phyloP scores from a whole-genome alignment of 2,329 filamentous ascomycete species.

The Monosporascus sp. region DNA sequence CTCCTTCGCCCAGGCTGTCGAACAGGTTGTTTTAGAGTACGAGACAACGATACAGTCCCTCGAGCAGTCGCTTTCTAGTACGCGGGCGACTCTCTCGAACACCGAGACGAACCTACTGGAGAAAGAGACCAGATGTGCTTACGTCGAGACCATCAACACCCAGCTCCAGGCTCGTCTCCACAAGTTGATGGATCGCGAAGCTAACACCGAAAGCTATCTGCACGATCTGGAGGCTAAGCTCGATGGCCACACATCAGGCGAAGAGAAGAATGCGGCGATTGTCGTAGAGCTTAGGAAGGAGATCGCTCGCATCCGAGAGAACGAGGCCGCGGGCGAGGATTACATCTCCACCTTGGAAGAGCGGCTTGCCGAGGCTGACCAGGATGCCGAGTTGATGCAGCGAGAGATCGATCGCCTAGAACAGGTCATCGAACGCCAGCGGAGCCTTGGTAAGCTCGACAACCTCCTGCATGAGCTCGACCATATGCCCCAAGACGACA shows the following conservation, averaged over 20 bases:
- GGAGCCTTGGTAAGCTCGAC: slow-evolving; percentile 91
- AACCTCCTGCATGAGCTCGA: slow-evolving; percentile 89
- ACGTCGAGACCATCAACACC: slow-evolving; percentile 83
- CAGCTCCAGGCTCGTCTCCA: slow-evolving; percentile 88
- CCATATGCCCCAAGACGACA: slow-evolving; percentile 59
- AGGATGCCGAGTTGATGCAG: slow-evolving; percentile 95
- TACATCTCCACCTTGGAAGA: slow-evolving; percentile 97
- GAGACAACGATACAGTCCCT: slow-evolving; percentile 96
- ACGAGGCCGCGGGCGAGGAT: slow-evolving; percentile 84
- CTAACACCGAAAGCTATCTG: slow-evolving; percentile 86
- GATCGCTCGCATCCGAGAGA: slow-evolving; percentile 79
- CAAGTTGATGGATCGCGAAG: slow-evolving; percentile 86
- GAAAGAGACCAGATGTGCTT: slow-evolving; percentile 89
- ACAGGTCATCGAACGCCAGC: slow-evolving; percentile 90
- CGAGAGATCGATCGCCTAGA: slow-evolving; percentile 91
- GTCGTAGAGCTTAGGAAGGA: slow-evolving; percentile 87
- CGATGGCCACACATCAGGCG: slow-evolving; percentile 82
- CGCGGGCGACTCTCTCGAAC: slow-evolving; percentile 72
- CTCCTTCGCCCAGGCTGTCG: slow-evolving; percentile 91
- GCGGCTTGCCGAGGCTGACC: slow-evolving; percentile 88
- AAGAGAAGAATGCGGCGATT: slow-evolving; percentile 85
- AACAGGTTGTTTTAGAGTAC: slow-evolving; percentile 94
- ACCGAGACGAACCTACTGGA: slow-evolving; percentile 86
- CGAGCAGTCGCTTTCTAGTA: slow-evolving; percentile 86
- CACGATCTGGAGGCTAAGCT: slow-evolving; percentile 87